Base-by-base conservation (phyloP, 495 filamentous ascomycete species). In the Evernia prunastri region DNA sequence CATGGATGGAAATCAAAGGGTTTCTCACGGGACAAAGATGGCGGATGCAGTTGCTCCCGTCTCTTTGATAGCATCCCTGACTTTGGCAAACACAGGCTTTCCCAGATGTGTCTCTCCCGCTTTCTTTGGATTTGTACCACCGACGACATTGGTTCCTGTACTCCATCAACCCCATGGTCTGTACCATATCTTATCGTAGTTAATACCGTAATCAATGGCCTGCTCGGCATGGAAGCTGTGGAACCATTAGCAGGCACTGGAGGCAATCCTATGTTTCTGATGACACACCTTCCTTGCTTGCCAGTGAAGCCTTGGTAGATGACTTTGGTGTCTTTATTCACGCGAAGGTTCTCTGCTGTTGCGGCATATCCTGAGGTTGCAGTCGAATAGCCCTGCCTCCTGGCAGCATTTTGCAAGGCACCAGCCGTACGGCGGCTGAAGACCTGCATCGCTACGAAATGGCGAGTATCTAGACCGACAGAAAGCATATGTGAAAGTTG, bases 51-150 rank as follows among this genome's bases (percentile, higher is more conserved):
- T 89, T 64, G 92, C 92, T 69, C 92, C 91, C 54, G 91, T 95
- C 79, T 92, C 78, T 82, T 93, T 95, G 65, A 96, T 84, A 63
- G 92, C 94, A 62, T 97, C 93, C 63, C 75, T 74, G 63, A 99
- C 95, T 67, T 84, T 94, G 61, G 82, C 89, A 77, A 97, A 99
- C 68, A 99, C 95, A 23, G 94, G 94, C 64, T 87, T 88, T 73
- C 88, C 92, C 60, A 99, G 86, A 80, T 99, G 94, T 69, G 80
- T 84, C 60, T 83, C 78, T 69, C 94, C 94, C 68, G 94, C 94
- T 80, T 99, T 99, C 85, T 96, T 97, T 71, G 94, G 94, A 79
- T 97, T 97, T 74, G 91, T 97, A 72, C 94, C 94, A 75, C 94
- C 94, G 67, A 99, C 91, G 70, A 99, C 91, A 73, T 96, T 93